A percentile compares a stretch with the other conserved stretches of the same genome.
These are phyloP conservation scores for Juncus effusus DNA, from an alignment of 176 grass and related monocot genomes.

Conservation along the genomic window DNA sequence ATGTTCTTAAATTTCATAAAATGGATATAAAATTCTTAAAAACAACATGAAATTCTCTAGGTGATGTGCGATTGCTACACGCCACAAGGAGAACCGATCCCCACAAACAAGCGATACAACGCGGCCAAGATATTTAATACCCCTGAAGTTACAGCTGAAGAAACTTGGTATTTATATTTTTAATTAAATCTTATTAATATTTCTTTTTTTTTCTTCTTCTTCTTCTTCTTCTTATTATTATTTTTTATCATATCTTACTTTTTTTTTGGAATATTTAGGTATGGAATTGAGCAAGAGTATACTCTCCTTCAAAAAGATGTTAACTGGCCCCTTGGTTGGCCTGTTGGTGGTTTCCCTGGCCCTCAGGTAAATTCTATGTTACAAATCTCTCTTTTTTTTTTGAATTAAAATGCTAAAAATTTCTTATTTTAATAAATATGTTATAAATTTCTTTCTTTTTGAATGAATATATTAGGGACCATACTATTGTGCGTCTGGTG, in stretches of 20 bases:
- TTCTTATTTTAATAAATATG: not conserved
- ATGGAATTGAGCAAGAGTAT: constrained; percentile 96
- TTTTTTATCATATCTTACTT: constrained; percentile 24
- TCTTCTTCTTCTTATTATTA: not conserved
- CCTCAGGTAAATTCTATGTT: constrained; percentile 50
- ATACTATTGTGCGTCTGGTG: constrained; percentile 80
- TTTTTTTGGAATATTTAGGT: constrained; percentile 53
- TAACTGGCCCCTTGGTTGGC: constrained; percentile 90
- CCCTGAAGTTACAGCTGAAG: constrained; percentile 56
- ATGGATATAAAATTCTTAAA: too few relatives aligned
- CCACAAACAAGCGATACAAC: constrained; percentile 79
- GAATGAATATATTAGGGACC: constrained; percentile 46
- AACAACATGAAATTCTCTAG: constrained; percentile 21
- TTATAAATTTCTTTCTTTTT: not conserved
- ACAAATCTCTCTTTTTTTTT: not conserved
- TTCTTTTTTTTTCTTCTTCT: constrained; percentile 17
- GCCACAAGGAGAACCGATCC: constrained; percentile 69
- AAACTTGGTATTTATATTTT: constrained; percentile 52
- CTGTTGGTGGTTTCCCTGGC: constrained; percentile 82
- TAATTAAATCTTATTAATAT: not conserved
- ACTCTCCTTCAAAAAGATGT: constrained; percentile 94
- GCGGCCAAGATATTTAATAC: constrained; percentile 78
- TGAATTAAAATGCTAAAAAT: not conserved
- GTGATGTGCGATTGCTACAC: constrained; percentile 99
- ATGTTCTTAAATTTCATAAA: not conserved